A percentile compares a stretch with the other conserved stretches of the same genome.
Evolutionary conservation across 805 yeast genomes (phyloP).

Genomic region (Nakazawaea populi): DNA sequence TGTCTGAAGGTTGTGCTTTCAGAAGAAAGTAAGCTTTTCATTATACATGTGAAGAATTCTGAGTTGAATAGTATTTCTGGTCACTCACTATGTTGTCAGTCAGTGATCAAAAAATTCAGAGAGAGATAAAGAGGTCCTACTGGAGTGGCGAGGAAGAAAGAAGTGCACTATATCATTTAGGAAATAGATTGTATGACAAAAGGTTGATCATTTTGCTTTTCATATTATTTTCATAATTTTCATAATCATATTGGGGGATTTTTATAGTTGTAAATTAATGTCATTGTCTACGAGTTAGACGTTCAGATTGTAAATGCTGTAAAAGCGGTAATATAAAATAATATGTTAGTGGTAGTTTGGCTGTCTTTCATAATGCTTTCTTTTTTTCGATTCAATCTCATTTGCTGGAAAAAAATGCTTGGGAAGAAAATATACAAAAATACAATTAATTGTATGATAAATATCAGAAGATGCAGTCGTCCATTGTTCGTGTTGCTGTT

Average conservation of each 20-base stretch:
- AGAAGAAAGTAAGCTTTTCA: slow-evolving; percentile 81
- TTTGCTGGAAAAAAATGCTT: neutral
- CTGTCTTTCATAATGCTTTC: neutral
- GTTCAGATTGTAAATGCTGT: neutral
- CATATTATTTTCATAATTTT: slow-evolving; percentile 6
- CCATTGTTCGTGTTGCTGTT: neutral
- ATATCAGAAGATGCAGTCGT: neutral
- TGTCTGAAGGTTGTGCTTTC: slow-evolving; percentile 99
- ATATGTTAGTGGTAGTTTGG: neutral
- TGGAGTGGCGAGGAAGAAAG: neutral
- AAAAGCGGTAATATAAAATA: neutral
- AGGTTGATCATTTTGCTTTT: slow-evolving; percentile 4
- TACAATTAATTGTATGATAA: neutral
- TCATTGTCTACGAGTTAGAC: slow-evolving; percentile 6
- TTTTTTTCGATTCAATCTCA: neutral
- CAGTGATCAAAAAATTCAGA: too few relatives aligned
- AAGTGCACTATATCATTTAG: slow-evolving; percentile 4
- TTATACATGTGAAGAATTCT: neutral
- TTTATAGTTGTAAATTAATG: slow-evolving; percentile 12
- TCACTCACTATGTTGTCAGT: too few relatives aligned
- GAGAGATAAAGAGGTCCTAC: too few relatives aligned
- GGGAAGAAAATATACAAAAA: neutral
- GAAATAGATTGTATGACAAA: neutral
- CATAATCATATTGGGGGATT: slow-evolving; percentile 3
- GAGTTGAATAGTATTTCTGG: too few relatives aligned